Percentiles rank a stretch among this genome's conserved stretches.
These are phyloP conservation scores for Tuber indicum DNA, from an alignment of 495 filamentous ascomycete species.

Conservation along the genomic window DNA sequence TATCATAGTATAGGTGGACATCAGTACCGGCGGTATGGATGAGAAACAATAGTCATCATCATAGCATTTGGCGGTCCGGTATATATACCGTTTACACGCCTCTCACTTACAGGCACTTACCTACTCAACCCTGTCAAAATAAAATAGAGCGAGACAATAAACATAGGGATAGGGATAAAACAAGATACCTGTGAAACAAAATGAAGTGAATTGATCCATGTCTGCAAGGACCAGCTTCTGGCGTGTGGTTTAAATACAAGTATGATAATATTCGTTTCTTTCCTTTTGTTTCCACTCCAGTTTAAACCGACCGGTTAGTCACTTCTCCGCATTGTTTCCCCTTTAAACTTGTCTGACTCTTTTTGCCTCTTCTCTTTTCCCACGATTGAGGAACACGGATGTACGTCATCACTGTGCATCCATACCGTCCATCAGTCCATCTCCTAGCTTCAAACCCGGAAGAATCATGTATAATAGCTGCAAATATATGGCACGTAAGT, in stretches of 20 bases:
- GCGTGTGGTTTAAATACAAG: neutral
- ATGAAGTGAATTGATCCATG: neutral
- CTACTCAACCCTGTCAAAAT: neutral
- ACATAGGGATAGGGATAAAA: neutral
- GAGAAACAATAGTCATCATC: neutral
- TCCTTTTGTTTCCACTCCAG: neutral
- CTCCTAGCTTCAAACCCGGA: neutral
- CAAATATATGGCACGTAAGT: neutral
- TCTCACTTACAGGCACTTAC: neutral
- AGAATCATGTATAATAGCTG: neutral
- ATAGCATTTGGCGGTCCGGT: neutral
- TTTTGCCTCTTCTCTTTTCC: neutral
- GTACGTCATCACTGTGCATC: neutral
- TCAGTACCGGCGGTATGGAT: neutral
- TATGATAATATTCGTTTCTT: slow-evolving; percentile 5
- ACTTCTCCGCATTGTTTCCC: neutral
- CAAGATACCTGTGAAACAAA: neutral
- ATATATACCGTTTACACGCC: neutral
- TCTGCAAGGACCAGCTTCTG: slow-evolving; percentile 33
- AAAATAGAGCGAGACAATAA: neutral
- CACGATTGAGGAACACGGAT: neutral
- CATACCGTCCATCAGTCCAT: neutral
- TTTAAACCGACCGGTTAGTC: too few species aligned
- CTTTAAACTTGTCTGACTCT: neutral
- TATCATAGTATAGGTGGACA: neutral